Percentiles rank a stretch among this genome's conserved stretches.
Evolutionary conservation across 2,329 filamentous ascomycete genomes (phyloP).

Genomic region (Pseudocercospora musae): DNA sequence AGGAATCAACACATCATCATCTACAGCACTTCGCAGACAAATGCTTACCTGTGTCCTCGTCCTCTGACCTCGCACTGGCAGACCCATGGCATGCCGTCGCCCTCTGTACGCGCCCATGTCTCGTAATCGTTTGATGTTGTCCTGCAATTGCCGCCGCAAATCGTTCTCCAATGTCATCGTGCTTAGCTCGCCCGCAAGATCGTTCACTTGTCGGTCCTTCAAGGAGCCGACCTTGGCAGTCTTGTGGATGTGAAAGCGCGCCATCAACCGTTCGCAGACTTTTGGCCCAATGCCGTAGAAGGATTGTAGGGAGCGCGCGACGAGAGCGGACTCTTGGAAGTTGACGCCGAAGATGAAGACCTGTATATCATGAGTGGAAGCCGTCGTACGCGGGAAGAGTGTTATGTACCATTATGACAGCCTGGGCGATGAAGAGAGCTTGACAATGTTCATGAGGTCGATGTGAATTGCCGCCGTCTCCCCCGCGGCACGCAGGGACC

Average conservation of each 20-base stretch:
- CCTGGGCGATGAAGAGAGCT: neutral
- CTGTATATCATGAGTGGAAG: slow-evolving; percentile 10
- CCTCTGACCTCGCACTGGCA: slow-evolving; percentile 86
- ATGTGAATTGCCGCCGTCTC: too few relatives aligned
- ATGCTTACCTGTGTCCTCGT: slow-evolving; percentile 69
- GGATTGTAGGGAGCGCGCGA: slow-evolving; percentile 65
- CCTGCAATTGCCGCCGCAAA: slow-evolving; percentile 68
- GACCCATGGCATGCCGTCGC: slow-evolving; percentile 82
- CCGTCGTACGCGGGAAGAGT: neutral
- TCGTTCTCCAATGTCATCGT: slow-evolving; percentile 95
- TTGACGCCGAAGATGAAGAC: slow-evolving; percentile 77
- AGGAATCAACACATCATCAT: slow-evolving; percentile 8
- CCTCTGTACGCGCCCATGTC: slow-evolving; percentile 91
- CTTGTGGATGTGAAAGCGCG: slow-evolving; percentile 84
- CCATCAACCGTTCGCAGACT: slow-evolving; percentile 71
- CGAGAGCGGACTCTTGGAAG: slow-evolving; percentile 78
- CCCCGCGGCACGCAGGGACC: too few relatives aligned
- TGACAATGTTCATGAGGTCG: slow-evolving; percentile 1
- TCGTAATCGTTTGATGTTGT: slow-evolving; percentile 81
- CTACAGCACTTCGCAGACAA: neutral
- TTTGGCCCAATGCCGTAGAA: slow-evolving; percentile 83
- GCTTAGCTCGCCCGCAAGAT: slow-evolving; percentile 79
- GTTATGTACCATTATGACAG: slow-evolving; percentile 15
- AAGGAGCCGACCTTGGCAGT: slow-evolving; percentile 74
- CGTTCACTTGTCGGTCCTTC: slow-evolving; percentile 70